These are phyloP conservation scores for Mimosa bimucronata DNA, from an alignment of 306 rosid species.

Conservation along the genomic window DNA sequence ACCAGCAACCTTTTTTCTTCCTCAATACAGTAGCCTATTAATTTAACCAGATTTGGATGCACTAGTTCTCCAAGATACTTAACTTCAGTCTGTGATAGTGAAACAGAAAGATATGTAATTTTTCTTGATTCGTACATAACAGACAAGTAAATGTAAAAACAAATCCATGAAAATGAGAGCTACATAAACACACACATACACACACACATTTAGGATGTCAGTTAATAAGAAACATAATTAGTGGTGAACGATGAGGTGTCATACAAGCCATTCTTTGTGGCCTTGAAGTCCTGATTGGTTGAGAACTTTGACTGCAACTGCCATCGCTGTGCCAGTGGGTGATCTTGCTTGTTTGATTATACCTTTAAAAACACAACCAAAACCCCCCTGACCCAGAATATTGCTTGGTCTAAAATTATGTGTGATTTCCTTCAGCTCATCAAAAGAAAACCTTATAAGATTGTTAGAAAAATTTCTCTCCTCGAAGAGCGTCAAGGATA, in stretches of 20 bases:
- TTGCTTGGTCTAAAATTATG: conserved; percentile 47
- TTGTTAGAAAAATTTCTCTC: conserved; percentile 51
- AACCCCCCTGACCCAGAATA: conserved; percentile 64
- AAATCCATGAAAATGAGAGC: neutral
- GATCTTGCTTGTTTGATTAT: conserved; percentile 49
- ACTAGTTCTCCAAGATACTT: conserved; percentile 56
- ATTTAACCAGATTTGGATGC: conserved; percentile 62
- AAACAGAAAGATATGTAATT: conserved; percentile 13
- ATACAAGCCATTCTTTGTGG: conserved; percentile 75
- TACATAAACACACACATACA: too few relatives aligned
- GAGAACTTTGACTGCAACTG: conserved; percentile 69
- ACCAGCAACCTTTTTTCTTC: conserved; percentile 62
- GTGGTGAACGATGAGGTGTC: conserved; percentile 9
- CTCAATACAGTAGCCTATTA: conserved; percentile 67
- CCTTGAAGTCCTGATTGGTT: conserved; percentile 60
- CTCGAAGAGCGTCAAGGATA: conserved; percentile 41
- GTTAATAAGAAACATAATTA: neutral
- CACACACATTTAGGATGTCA: conserved; percentile 1
- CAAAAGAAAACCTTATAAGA: conserved; percentile 49
- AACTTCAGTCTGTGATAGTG: conserved; percentile 63
- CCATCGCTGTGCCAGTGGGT: conserved; percentile 41
- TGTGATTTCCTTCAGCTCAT: conserved; percentile 57
- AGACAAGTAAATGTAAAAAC: neutral
- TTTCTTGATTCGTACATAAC: conserved; percentile 9
- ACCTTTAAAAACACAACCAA: conserved; percentile 69